Conservation (phyloP, 495 filamentous ascomycete genomes). For the Xylaria curta region DNA sequence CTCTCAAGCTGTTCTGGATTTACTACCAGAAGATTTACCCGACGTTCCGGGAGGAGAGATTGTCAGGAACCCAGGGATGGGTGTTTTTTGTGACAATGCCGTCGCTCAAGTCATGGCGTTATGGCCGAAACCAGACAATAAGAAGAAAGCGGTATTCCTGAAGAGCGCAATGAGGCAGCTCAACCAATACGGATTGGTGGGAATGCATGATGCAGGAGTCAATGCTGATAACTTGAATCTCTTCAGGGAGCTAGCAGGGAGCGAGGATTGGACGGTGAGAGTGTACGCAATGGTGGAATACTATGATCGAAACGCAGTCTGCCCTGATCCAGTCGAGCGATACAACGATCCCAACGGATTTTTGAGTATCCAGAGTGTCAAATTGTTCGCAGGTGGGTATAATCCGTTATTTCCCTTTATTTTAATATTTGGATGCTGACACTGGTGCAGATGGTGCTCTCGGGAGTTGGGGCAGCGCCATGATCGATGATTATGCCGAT, state of each 20-base stretch:
- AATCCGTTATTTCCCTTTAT: neutral
- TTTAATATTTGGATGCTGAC: conserved; percentile 24
- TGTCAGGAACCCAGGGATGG: conserved; percentile 59
- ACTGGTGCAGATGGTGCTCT: conserved; percentile 63
- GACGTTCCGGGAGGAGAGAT: conserved; percentile 66
- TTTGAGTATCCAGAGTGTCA: conserved; percentile 60
- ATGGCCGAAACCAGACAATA: conserved; percentile 59
- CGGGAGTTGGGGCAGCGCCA: conserved; percentile 67
- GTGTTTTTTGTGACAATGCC: conserved; percentile 75
- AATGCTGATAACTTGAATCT: conserved; percentile 56
- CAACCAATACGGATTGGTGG: conserved; percentile 66
- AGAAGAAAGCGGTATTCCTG: conserved; percentile 56
- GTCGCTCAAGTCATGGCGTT: conserved; percentile 63
- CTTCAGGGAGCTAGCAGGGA: conserved; percentile 52
- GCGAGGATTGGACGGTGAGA: conserved; percentile 59
- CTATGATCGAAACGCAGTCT: conserved; percentile 63
- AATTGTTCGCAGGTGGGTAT: conserved; percentile 62
- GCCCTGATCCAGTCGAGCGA: conserved; percentile 52
- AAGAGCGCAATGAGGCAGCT: conserved; percentile 62
- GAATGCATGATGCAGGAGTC: conserved; percentile 68
- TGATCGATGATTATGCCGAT: conserved; percentile 68
- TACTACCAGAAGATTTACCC: conserved; percentile 59
- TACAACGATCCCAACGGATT: conserved; percentile 48
- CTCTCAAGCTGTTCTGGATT: conserved; percentile 61
- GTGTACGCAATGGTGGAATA: conserved; percentile 72